phyloP scores from a whole-genome alignment of 2,329 filamentous ascomycete genomes.

The Trichoderma brevicompactum region DNA sequence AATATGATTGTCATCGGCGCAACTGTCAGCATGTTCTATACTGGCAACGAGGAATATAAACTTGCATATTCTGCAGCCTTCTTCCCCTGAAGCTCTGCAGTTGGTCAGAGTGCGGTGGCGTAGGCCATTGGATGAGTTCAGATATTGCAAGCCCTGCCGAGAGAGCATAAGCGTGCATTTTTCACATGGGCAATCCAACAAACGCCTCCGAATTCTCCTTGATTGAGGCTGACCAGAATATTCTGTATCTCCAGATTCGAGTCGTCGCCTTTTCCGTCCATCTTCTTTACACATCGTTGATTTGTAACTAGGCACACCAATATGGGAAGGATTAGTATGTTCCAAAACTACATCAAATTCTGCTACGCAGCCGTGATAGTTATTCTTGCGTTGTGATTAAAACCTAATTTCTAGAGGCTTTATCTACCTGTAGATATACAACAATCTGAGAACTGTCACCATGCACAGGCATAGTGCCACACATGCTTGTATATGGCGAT shows the following conservation, averaged over 20 bases:
- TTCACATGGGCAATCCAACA: neutral
- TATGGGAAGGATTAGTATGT: no score
- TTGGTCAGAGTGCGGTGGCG: neutral
- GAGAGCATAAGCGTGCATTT: neutral
- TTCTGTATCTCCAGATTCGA: neutral
- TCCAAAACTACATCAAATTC: no score
- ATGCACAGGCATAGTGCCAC: no score
- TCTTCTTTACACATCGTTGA: neutral
- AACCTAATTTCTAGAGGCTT: no score
- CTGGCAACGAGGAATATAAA: neutral
- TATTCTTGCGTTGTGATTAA: no score
- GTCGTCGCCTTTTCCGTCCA: neutral
- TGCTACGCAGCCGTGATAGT: no score
- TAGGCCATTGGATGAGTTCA: slow-evolving; percentile 2
- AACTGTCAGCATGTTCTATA: neutral
- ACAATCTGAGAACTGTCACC: no score
- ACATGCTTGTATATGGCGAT: no score
- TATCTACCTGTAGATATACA: no score
- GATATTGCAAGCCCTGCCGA: neutral
- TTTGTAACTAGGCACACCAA: no score
- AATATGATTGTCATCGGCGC: neutral
- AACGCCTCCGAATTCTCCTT: neutral
- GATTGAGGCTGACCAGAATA: no score
- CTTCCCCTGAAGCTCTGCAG: neutral
- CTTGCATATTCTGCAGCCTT: slow-evolving; percentile 7